Base-by-base conservation (phyloP, 2,329 filamentous ascomycete genomes). In the Coniochaeta sp. region DNA sequence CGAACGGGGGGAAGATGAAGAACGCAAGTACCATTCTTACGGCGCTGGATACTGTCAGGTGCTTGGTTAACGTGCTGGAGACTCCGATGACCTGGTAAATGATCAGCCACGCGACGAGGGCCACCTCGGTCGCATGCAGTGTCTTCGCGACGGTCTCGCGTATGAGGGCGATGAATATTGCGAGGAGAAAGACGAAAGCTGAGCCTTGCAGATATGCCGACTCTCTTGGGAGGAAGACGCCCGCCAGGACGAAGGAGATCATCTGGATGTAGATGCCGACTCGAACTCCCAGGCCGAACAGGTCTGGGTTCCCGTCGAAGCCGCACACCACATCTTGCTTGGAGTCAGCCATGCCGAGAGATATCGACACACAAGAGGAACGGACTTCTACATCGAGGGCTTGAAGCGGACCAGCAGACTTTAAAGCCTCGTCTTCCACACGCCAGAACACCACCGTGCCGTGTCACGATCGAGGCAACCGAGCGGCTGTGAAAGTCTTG, bases 231-330 rank as follows among this genome's bases (percentile, higher is more conserved):
- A 50, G 48, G n/a, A 40, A 42, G 22, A 3, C 32, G 9, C 32
- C 48, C 8, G 48, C 48, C 48, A 50, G 10, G 24, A 32, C 12
- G 20, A 50, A 50, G 7, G 48, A 20, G 5, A 42, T 13, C 20
- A 31, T 30, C n/a, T 50, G 48, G 24, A 50, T 42, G 24, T 50
- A 50, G 16, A 50, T 33, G 24, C 27, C 48, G 32, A 31, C 8
- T 4, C 48, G 48, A 32, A 50, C 27, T 5, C 48, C 48, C 8
- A 50, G 48, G 27, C 48, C 48, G 48, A 24, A 33, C 18, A 50
- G 48, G 24, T 50, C 48, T 6, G 48, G 48, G n/a, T 50, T 50
- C 4, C 48, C 48, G 12, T 50, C 31, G n/a, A 40, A 32, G 22
- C 48, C 48, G 35, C 48, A 50, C 7, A 30, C 20, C 12, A 20